Conservation (phyloP, 75 land plant genomes). For the Pinus taeda region DNA sequence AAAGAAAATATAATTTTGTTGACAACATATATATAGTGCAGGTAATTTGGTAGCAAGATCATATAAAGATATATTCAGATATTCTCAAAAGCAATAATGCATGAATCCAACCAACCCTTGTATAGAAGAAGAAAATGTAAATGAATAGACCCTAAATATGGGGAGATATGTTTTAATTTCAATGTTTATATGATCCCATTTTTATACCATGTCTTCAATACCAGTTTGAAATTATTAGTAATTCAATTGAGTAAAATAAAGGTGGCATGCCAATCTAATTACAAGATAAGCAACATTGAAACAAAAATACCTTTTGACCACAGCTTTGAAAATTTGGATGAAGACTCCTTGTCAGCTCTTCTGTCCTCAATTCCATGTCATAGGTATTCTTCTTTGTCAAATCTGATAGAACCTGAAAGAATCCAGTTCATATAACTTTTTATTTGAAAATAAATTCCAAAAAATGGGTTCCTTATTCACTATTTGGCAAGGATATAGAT, state of each 20-base stretch:
- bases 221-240: not conserved
- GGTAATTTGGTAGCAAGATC: too few species aligned
- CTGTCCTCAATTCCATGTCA: conserved; percentile 86
- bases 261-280: not conserved
- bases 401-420: conserved; percentile 80
- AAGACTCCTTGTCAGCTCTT: conserved; percentile 40
- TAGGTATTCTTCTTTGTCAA: conserved; percentile 69
- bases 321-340: conserved; percentile 21
- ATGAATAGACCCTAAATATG: too few species aligned
- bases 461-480: not conserved
- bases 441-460: not conserved
- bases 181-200: not conserved
- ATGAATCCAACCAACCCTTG: too few species aligned
- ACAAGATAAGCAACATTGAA: not conserved
- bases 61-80: too few species aligned
- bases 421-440: not conserved
- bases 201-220: not conserved
- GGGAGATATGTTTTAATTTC: too few species aligned
- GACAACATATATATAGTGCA: too few species aligned
- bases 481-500: not conserved
- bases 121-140: too few species aligned
- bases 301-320: conserved; percentile 36
- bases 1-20: too few species aligned
- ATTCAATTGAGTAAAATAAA: not conserved
- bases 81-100: too few species aligned